Conservation (phyloP, 2,329 filamentous ascomycete genomes). For the Fusarium temperatum region DNA sequence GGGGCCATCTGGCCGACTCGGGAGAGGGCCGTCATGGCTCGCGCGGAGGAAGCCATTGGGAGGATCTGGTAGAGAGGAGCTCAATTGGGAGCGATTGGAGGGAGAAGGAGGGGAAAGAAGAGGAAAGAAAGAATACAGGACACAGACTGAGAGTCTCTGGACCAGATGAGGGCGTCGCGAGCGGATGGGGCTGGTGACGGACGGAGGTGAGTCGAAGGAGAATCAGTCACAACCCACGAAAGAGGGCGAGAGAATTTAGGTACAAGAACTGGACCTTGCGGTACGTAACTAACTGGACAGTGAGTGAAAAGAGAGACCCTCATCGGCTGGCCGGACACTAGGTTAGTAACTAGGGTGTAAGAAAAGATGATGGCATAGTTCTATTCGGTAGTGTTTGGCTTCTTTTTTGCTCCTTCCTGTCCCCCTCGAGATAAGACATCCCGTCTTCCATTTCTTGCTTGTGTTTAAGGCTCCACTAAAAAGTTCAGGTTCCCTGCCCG, state of each 20-base stretch:
- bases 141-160: slow-evolving; percentile 32
- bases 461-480: slow-evolving; percentile 33
- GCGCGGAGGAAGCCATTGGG: slow-evolving; percentile 57
- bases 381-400: background rate
- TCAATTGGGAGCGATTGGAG: slow-evolving; percentile 40
- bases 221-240: slow-evolving; percentile 32
- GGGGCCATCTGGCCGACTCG: slow-evolving; percentile 44
- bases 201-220: slow-evolving; percentile 37
- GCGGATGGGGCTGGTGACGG: slow-evolving; percentile 29
- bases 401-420: slow-evolving; percentile 17
- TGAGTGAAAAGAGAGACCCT: slow-evolving; percentile 3
- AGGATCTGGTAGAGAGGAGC: slow-evolving; percentile 32
- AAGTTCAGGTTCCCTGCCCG: slow-evolving; percentile 30
- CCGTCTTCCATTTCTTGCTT: slow-evolving; percentile 28
- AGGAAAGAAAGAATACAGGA: slow-evolving; percentile 14
- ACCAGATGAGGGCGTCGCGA: slow-evolving; percentile 33
- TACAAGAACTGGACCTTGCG: slow-evolving; percentile 12
- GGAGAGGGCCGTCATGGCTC: slow-evolving; percentile 52
- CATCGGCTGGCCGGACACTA: slow-evolving; percentile 31
- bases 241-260: slow-evolving; percentile 33
- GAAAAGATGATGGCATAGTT: slow-evolving; percentile 14
- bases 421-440: slow-evolving; percentile 29
- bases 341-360: slow-evolving; percentile 15
- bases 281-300: slow-evolving; percentile 27
- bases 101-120: background rate